Base-by-base conservation (phyloP, 768 basidiomycete species). In the Lactarius hengduanensis region DNA sequence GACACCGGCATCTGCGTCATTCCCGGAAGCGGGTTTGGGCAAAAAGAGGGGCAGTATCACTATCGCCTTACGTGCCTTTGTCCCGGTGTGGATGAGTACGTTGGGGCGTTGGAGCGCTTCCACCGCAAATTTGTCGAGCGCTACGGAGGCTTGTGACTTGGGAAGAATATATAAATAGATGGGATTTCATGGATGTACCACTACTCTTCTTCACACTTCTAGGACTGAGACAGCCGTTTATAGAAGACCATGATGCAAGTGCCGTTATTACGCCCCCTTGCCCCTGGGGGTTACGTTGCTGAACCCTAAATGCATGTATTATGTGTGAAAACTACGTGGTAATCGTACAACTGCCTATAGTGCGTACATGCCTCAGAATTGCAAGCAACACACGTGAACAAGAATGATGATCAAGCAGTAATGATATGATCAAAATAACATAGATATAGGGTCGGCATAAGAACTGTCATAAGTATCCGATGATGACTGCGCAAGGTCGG, bases 1-100 rank as follows among this genome's bases (percentile, higher is more conserved):
- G 83, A 84, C 76, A 95, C 94, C 0, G 94, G 94, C 5, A 97
- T 98, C 69, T 97, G 95, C 72, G 91, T 92, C 26, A 92, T 98
- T 5, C 92, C 95, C 6, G 96, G 96, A 0, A 89, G 87, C 57
- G 96, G 96, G 1, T 99, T 99, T 75, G 96, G 96, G 5, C 96
- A 98, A 80, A 89, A 83, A 77, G 87, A 90, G 59, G 94, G 91
- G 30, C 90, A 95, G 73, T 88, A 87, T 78, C 96, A 99, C 77
- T 90, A 97, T 74, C 80, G 96, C 41, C 78, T 98, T 75, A 99
- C 97, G 9, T 97, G 96, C 72, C 78, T 98, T 70, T 97, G 95
- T 72, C 95, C 94, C 2, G 94, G 93, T 47, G 92, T 94, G 20
- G 96, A 96, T 55, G 94, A 95, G 72, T 98, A 95, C 74, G 90